Evolutionary conservation across 352 stramenopile genomes (phyloP).

Genomic region (Globisporangium nodosum): DNA sequence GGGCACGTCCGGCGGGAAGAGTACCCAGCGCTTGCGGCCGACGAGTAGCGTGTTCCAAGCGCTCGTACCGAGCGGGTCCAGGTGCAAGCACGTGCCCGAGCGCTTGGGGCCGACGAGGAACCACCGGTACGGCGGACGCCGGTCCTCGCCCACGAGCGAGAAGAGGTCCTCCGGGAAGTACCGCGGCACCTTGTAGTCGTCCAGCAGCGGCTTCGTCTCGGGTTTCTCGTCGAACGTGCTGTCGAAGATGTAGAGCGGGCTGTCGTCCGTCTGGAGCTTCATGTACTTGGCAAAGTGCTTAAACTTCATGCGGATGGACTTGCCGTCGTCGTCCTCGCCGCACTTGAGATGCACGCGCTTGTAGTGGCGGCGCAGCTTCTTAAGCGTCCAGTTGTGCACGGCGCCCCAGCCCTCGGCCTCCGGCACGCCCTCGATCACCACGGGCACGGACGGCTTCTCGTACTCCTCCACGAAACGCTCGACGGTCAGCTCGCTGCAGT

Average conservation of each 20-base stretch:
- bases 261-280: constrained; percentile 77
- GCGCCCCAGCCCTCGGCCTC: constrained; percentile 71
- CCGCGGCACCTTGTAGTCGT: constrained; percentile 71
- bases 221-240: constrained; percentile 88
- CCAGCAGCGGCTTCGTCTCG: constrained; percentile 67
- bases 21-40: constrained; percentile 95
- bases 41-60: constrained; percentile 96
- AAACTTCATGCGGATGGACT: constrained; percentile 75
- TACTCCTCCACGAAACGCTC: constrained; percentile 85
- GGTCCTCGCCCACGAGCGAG: constrained; percentile 71
- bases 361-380: constrained; percentile 75
- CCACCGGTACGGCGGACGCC: constrained; percentile 94
- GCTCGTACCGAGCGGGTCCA: constrained; percentile 94
- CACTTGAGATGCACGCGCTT: constrained; percentile 75
- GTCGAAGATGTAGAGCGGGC: constrained; percentile 97
- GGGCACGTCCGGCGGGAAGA: constrained; percentile 90
- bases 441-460: constrained; percentile 60
- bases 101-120: constrained; percentile 92
- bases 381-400: constrained; percentile 67
- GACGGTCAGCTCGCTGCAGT: constrained; percentile 67
- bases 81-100: constrained; percentile 92
- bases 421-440: constrained; percentile 83
- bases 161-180: constrained; percentile 87
- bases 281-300: constrained; percentile 81
- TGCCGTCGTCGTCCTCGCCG: constrained; percentile 75